A percentile compares a stretch with the other conserved stretches of the same genome.
Conservation (phyloP, 176 grass and related monocot species). For the Phyllostachys edulis region DNA sequence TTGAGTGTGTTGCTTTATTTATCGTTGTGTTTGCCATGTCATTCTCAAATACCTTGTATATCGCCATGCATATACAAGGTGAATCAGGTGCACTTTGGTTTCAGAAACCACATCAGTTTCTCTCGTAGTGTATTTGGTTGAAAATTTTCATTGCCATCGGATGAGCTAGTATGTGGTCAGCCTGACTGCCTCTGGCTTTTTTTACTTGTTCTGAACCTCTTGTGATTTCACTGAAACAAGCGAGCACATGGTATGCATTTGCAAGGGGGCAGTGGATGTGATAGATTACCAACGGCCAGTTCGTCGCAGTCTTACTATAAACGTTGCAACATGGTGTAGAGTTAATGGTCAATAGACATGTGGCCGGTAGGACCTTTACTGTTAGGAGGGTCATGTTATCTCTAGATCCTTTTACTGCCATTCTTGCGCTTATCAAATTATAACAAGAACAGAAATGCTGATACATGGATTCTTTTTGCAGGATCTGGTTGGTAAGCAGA, state of each 20-base stretch:
- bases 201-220: neutral
- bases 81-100: neutral
- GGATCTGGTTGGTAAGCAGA: slow-evolving; percentile 64
- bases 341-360: too few relatives aligned
- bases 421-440: neutral
- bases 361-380: neutral
- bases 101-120: neutral
- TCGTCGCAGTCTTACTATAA: too few relatives aligned
- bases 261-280: slow-evolving; percentile 6
- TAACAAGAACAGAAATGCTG: neutral
- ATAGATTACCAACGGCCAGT: neutral
- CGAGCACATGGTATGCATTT: neutral
- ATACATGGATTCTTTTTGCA: slow-evolving; percentile 32
- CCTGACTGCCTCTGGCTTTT: neutral
- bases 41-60: neutral
- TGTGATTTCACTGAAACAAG: slow-evolving; percentile 24
- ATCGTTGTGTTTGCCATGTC: neutral
- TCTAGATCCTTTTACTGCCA: neutral
- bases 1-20: too few relatives aligned
- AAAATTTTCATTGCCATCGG: neutral
- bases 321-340: too few relatives aligned
- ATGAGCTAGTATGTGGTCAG: neutral
- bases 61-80: neutral
- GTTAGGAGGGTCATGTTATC: neutral
- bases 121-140: neutral